A percentile compares a stretch with the other conserved stretches of the same genome.
Evolutionary conservation across 2,329 filamentous ascomycete genomes (phyloP).

Genomic region (Simplicillium sp.): DNA sequence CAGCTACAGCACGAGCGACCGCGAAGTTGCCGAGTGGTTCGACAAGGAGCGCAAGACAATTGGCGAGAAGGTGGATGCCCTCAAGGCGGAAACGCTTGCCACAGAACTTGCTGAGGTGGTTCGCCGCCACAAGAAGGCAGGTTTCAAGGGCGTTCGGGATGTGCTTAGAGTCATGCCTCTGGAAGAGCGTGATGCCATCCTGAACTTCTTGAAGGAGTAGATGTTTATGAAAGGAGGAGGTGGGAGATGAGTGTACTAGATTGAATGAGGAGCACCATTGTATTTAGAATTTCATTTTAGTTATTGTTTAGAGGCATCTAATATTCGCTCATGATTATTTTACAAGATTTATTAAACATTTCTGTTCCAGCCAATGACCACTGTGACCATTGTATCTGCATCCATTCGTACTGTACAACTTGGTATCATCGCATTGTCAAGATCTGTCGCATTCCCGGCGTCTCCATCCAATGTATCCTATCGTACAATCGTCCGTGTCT

Average conservation of each 20-base stretch:
- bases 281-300: background rate
- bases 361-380: background rate
- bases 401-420: too few relatives aligned
- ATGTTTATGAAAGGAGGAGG: background rate
- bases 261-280: background rate
- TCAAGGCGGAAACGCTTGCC: conserved; percentile 64
- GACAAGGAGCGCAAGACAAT: conserved; percentile 85
- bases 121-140: conserved; percentile 48
- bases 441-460: too few relatives aligned
- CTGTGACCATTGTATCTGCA: too few relatives aligned
- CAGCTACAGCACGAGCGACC: conserved; percentile 71
- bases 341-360: background rate
- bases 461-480: too few relatives aligned
- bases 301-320: background rate
- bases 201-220: conserved; percentile 47
- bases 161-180: conserved; percentile 80
- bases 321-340: background rate
- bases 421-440: too few relatives aligned
- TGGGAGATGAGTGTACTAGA: background rate
- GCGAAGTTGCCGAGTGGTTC: conserved; percentile 85
- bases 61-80: conserved; percentile 70
- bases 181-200: conserved; percentile 75
- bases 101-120: conserved; percentile 35
- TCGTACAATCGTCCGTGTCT: too few relatives aligned
- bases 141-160: conserved; percentile 78